These are phyloP conservation scores for Isochrysis galbana DNA, from an alignment of 78 protist genomes.

Conservation along the genomic window DNA sequence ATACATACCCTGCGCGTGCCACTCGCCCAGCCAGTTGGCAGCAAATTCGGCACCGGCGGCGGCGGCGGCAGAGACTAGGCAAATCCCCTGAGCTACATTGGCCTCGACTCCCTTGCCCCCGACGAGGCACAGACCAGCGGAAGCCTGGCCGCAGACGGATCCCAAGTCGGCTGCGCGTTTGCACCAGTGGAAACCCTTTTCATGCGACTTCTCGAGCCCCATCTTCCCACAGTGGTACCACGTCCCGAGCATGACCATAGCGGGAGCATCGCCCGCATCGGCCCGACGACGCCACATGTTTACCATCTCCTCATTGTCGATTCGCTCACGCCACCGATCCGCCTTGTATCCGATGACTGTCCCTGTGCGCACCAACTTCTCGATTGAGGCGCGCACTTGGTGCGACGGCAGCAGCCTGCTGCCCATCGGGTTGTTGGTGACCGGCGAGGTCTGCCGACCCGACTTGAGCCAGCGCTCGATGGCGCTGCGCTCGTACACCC, in stretches of 20 bases:
- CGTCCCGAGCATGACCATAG: not conserved
- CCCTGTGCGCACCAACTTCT: not conserved
- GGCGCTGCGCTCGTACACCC: not conserved
- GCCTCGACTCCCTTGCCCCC: not conserved
- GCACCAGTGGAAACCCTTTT: not conserved
- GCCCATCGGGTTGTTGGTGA: not conserved
- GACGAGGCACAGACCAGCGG: not conserved
- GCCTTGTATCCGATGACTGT: not conserved
- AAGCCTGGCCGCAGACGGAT: not conserved
- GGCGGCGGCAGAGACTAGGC: not conserved
- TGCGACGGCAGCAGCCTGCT: not conserved
- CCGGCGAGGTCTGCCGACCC: not conserved
- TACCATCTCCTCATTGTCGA: not conserved
- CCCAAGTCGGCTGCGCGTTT: not conserved
- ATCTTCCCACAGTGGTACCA: not conserved
- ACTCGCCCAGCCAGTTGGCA: not conserved
- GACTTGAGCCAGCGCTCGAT: not conserved
- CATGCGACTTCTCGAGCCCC: not conserved
- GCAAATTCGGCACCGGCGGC: not conserved
- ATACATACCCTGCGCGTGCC: not conserved
- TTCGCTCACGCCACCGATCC: not conserved
- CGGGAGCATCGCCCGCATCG: not conserved
- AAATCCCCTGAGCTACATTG: not conserved
- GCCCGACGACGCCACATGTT: not conserved
- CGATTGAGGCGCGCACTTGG: not conserved